phyloP scores from a whole-genome alignment of 1,139 yeast genomes.

The Debaryomyces nepalensis region DNA sequence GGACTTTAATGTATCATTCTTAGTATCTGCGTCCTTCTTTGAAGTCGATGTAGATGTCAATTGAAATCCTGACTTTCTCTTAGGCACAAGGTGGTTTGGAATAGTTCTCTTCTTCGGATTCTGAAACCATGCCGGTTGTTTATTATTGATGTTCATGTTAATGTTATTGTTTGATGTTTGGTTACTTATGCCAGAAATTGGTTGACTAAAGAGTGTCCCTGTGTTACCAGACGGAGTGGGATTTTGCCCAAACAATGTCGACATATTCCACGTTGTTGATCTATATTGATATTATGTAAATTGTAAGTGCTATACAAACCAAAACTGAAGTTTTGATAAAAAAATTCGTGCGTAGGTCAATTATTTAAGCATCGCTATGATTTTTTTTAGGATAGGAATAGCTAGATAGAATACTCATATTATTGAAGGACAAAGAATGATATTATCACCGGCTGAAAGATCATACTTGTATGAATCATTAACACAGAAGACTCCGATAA shows the following conservation, averaged over 20 bases:
- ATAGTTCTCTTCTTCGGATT: constrained; percentile 60
- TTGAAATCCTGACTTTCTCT: constrained; percentile 49
- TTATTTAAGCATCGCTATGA: constrained; percentile 5
- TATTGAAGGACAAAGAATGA: constrained; percentile 40
- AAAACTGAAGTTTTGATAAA: constrained; percentile 1
- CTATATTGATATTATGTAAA: neutral
- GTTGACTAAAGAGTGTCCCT: constrained; percentile 8
- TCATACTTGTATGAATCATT: constrained; percentile 79
- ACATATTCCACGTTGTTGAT: constrained; percentile 12
- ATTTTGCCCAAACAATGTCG: constrained; percentile 16
- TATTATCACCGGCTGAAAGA: constrained; percentile 84
- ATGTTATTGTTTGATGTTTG: constrained; percentile 6
- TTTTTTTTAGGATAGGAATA: neutral
- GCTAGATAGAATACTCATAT: neutral
- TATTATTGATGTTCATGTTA: constrained; percentile 9
- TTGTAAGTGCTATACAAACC: neutral
- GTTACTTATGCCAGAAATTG: constrained; percentile 9
- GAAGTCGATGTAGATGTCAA: constrained; percentile 30
- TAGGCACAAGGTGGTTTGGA: constrained; percentile 58
- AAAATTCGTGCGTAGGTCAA: constrained; percentile 1
- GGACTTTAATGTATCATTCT: constrained; percentile 19
- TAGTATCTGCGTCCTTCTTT: constrained; percentile 23
- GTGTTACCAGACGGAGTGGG: constrained; percentile 9
- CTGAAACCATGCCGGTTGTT: constrained; percentile 55
- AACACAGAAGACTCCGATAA: constrained; percentile 59